Base-by-base conservation (phyloP, 2,329 filamentous ascomycete genomes). In the Aspergillus sp. region DNA sequence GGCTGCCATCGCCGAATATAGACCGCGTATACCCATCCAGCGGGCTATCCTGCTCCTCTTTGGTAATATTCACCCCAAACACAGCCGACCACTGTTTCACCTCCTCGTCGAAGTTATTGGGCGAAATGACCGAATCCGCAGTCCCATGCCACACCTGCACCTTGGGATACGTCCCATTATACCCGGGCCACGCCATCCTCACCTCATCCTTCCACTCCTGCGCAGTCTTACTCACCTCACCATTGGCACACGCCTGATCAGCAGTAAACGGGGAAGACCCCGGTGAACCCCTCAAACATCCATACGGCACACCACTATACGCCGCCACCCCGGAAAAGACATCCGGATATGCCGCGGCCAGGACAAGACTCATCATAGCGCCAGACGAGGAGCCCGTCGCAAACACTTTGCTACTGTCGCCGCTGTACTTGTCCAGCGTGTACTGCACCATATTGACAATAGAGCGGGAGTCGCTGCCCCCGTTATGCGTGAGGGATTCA, bases 71-170 rank as follows among this genome's bases (percentile, higher is more conserved):
- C 1, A 58, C 20, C 9, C 48, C 56, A 24, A 58, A 58, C 11
- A 58, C 56, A 6, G 39, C 53, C 17, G 26, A 20, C 56, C 56
- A 58, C 39, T 58, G 56, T 47, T 58, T 58, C 13, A 47, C 34
- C 24, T 48, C 41, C 45, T 55, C 56, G 11, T 17, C 39, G 4
- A 48, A 20, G n/a, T 55, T 58, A 8, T 32, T n/a, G 22, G 36
- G 39, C 3, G n/a, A 24, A 4, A 55, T 24, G 1, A 55, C 34
- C 7, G 7, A n/a, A 43, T 58, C 56, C n/a, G 45, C 48, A 12
- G 51, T 52, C 15, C 56, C 56, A 55, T 58, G 52, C 56, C 56
- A 58, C 11, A 55, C 47, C 51, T 58, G 56, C n/a, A 58, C 17
- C 22, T 30, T 24, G 9, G 56, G 56, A 51, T 58, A 58, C 2